These are phyloP conservation scores for Nakazawaea ishiwadae DNA, from an alignment of 805 yeast genomes.

Conservation along the genomic window DNA sequence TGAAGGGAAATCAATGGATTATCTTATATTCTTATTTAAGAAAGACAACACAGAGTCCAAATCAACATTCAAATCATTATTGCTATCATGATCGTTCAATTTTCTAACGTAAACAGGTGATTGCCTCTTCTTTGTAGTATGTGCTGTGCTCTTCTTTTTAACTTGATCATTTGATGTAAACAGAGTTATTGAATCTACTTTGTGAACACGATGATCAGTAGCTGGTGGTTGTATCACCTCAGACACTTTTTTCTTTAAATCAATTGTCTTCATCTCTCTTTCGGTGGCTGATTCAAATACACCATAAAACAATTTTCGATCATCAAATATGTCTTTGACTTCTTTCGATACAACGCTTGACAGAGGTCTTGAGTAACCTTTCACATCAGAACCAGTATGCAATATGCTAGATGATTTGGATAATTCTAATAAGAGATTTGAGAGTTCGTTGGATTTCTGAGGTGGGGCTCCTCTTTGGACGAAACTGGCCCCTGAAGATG, in stretches of 20 bases:
- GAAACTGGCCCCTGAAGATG: too few species aligned
- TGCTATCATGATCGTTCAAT: neutral
- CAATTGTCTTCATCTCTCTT: constrained; percentile 1
- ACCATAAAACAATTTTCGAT: constrained; percentile 6
- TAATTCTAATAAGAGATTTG: constrained; percentile 8
- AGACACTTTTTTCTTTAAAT: constrained; percentile 4
- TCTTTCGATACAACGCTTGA: constrained; percentile 8
- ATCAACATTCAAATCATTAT: constrained; percentile 5
- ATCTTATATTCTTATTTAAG: constrained; percentile 11
- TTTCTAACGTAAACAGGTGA: neutral
- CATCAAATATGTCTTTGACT: constrained; percentile 9
- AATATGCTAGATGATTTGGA: constrained; percentile 8
- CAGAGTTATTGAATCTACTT: constrained; percentile 1
- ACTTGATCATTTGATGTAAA: constrained; percentile 7
- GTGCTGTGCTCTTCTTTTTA: neutral
- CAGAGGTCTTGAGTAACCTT: constrained; percentile 10
- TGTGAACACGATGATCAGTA: neutral
- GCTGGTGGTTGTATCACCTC: neutral
- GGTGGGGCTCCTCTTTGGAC: neutral
- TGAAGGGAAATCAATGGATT: too few species aligned
- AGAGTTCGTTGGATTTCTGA: neutral
- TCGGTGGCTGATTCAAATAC: neutral
- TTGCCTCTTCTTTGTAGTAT: neutral
- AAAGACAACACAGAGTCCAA: constrained; percentile 12
- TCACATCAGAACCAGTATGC: constrained; percentile 1